phyloP scores from a whole-genome alignment of 75 land plant genomes.

The Cupressus sempervirens region DNA sequence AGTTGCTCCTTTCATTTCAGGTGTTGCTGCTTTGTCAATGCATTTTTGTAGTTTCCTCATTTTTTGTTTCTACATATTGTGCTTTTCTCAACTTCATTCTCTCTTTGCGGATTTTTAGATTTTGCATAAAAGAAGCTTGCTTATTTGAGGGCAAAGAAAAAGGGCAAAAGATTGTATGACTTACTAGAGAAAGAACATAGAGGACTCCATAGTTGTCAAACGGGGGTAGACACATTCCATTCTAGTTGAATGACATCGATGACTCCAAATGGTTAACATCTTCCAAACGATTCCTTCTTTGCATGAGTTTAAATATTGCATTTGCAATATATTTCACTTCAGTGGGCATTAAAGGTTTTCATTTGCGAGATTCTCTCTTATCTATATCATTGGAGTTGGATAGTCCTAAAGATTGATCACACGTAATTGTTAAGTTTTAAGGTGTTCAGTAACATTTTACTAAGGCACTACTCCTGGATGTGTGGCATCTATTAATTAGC shows the following conservation, averaged over 20 bases:
- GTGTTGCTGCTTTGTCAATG: no score
- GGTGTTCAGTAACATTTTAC: conserved; percentile 33
- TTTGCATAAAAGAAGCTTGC: no score
- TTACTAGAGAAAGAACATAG: no score
- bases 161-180: no score
- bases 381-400: conserved; percentile 19
- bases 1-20: no score
- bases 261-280: not conserved
- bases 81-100: no score
- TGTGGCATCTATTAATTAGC: conserved; percentile 80
- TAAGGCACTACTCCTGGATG: conserved; percentile 60
- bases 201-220: no score
- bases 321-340: conserved; percentile 46
- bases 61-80: no score
- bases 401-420: not conserved
- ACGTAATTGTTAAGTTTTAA: conserved; percentile 16
- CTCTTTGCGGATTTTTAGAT: no score
- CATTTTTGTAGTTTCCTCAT: no score
- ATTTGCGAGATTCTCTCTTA: conserved; percentile 36
- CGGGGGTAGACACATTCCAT: no score
- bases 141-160: no score
- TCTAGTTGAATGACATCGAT: not conserved
- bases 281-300: conserved; percentile 15
- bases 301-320: conserved; percentile 36
- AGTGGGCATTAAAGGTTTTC: conserved; percentile 38